Evolutionary conservation across 2,329 filamentous ascomycete species (phyloP).

Genomic region (Celoporthe dispersa): DNA sequence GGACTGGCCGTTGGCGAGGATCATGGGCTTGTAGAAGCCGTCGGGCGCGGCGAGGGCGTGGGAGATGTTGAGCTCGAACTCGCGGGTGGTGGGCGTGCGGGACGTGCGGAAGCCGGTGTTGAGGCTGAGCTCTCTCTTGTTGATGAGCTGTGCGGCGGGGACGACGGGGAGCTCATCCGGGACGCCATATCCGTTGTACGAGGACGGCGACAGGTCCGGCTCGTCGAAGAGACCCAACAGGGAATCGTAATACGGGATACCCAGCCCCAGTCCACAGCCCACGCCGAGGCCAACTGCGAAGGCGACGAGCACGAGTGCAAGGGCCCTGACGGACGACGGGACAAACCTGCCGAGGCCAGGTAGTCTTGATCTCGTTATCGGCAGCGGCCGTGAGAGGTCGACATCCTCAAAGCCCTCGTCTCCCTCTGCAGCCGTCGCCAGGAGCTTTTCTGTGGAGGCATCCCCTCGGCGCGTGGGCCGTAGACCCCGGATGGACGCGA

Average conservation of each 20-base stretch:
- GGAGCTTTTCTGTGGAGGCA: not conserved
- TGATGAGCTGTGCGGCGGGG: constrained; percentile 27
- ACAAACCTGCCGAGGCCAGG: constrained; percentile 17
- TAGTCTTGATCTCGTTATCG: not conserved
- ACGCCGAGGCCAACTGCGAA: constrained; percentile 28
- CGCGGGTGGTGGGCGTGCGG: constrained; percentile 32
- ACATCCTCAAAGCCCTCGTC: constrained; percentile 15
- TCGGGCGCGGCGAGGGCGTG: constrained; percentile 41
- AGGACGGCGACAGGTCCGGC: not conserved
- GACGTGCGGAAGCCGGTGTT: constrained; percentile 35
- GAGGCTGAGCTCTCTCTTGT: constrained; percentile 31
- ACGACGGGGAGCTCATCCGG: constrained; percentile 34
- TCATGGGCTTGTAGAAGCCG: constrained; percentile 44
- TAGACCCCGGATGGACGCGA: not conserved
- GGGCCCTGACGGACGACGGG: constrained; percentile 20
- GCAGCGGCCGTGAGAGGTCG: constrained; percentile 2
- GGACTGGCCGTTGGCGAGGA: constrained; percentile 46
- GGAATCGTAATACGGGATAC: constrained; percentile 26
- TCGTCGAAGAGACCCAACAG: constrained; percentile 10
- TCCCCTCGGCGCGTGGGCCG: not conserved
- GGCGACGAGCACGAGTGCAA: constrained; percentile 19
- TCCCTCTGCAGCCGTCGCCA: not conserved
- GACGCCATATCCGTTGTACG: constrained; percentile 33
- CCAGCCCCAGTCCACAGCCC: constrained; percentile 26
- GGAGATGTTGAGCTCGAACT: constrained; percentile 41